Conservation (phyloP, 306 rosid genomes). For the Ochetophila trinervis region DNA sequence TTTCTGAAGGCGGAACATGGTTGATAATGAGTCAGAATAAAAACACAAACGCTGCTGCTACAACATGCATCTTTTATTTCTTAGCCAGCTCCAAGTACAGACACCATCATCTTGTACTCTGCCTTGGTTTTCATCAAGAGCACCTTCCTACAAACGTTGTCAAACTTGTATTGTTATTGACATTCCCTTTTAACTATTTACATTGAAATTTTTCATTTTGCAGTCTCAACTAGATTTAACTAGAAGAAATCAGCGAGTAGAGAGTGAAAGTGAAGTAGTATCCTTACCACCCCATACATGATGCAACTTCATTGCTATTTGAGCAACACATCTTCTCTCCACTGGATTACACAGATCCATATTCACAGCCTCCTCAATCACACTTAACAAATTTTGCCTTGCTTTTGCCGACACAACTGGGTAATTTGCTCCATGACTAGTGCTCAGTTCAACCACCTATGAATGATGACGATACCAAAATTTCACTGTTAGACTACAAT, state of each 20-base stretch:
- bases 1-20: no score
- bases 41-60: neutral
- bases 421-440: slow-evolving; percentile 57
- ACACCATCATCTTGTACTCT: no score
- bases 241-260: no score
- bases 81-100: no score
- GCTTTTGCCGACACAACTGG: slow-evolving; percentile 52
- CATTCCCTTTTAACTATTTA: no score
- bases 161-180: neutral
- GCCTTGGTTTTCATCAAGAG: slow-evolving; percentile 13
- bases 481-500: neutral
- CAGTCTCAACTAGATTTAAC: no score
- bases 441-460: slow-evolving; percentile 72
- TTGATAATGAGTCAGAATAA: no score
- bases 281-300: slow-evolving; percentile 67
- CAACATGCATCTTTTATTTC: no score
- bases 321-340: slow-evolving; percentile 55
- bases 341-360: slow-evolving; percentile 50
- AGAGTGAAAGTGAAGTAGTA: neutral
- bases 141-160: slow-evolving; percentile 23
- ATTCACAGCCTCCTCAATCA: slow-evolving; percentile 58
- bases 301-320: slow-evolving; percentile 58
- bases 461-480: slow-evolving; percentile 13
- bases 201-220: no score
- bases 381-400: slow-evolving; percentile 54